These are phyloP conservation scores for Fusarium musae DNA, from an alignment of 2,329 filamentous ascomycete species.

Conservation along the genomic window DNA sequence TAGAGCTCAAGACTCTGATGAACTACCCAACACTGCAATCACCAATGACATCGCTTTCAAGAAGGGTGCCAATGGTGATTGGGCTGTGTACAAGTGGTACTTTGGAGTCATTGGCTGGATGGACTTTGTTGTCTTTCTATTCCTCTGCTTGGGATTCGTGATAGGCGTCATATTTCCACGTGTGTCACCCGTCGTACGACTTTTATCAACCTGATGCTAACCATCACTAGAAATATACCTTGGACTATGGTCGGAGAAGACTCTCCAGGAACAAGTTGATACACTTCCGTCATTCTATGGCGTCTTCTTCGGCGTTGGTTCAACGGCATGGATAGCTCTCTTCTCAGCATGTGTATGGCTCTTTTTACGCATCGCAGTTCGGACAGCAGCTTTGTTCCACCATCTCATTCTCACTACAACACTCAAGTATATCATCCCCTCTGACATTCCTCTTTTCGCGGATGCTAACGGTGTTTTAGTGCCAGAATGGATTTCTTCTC, in stretches of 20 bases:
- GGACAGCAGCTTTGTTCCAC: background rate
- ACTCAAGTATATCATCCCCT: background rate
- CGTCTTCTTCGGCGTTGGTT: background rate
- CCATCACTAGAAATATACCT: background rate
- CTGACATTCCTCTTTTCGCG: no score
- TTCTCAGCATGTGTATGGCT: background rate
- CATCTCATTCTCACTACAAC: background rate
- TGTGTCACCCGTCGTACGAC: no score
- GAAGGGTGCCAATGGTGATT: background rate
- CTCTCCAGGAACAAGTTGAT: background rate
- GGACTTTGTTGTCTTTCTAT: background rate
- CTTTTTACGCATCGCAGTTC: background rate
- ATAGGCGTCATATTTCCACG: background rate
- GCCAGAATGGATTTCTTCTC: background rate
- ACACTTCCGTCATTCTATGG: background rate
- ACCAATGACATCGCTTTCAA: background rate
- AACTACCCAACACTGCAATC: background rate
- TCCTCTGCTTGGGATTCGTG: background rate
- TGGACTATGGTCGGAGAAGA: background rate
- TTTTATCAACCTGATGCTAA: accelerated
- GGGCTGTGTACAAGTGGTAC: background rate
- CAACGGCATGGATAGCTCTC: background rate
- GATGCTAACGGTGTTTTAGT: accelerated
- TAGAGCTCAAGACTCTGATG: background rate
- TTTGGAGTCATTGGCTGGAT: background rate